Percentiles rank a stretch among this genome's conserved stretches.
These are phyloP conservation scores for Streptanthus diversifolius DNA, from an alignment of 345 rosid species.

Conservation along the genomic window DNA sequence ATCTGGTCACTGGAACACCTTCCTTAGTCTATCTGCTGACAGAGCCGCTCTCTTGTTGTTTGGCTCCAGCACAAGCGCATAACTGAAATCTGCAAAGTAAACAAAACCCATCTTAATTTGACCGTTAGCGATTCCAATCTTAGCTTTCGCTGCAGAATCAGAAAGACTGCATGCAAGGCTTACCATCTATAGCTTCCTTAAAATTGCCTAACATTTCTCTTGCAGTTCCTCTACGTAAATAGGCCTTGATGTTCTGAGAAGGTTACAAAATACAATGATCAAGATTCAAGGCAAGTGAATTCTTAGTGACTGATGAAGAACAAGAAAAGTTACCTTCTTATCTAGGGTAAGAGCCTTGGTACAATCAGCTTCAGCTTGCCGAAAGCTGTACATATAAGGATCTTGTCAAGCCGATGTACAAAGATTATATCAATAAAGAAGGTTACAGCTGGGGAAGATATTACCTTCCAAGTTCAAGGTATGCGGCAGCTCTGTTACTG, in stretches of 20 bases:
- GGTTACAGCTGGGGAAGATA: neutral
- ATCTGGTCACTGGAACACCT: constrained; percentile 35
- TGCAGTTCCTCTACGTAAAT: constrained; percentile 23
- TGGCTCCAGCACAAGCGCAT: constrained; percentile 89
- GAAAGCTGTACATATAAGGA: neutral
- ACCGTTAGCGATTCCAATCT: neutral
- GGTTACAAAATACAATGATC: too few species aligned
- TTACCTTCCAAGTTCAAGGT: constrained; percentile 46
- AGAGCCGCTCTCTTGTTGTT: constrained; percentile 75
- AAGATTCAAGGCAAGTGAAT: neutral
- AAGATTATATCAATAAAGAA: neutral
- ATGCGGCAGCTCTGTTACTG: constrained; percentile 94
- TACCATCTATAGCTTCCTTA: constrained; percentile 87
- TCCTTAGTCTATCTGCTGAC: constrained; percentile 69
- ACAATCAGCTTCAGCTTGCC: neutral
- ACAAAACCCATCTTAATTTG: neutral
- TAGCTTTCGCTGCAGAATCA: neutral
- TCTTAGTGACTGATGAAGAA: neutral
- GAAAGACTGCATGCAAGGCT: neutral
- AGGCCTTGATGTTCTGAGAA: neutral
- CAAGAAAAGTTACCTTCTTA: neutral
- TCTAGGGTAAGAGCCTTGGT: neutral
- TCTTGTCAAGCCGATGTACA: neutral
- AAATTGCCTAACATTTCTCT: constrained; percentile 77
- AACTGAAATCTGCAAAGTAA: constrained; percentile 56